Evolutionary conservation across 345 rosid genomes (phyloP).

Genomic region (Ceriops decandra): DNA sequence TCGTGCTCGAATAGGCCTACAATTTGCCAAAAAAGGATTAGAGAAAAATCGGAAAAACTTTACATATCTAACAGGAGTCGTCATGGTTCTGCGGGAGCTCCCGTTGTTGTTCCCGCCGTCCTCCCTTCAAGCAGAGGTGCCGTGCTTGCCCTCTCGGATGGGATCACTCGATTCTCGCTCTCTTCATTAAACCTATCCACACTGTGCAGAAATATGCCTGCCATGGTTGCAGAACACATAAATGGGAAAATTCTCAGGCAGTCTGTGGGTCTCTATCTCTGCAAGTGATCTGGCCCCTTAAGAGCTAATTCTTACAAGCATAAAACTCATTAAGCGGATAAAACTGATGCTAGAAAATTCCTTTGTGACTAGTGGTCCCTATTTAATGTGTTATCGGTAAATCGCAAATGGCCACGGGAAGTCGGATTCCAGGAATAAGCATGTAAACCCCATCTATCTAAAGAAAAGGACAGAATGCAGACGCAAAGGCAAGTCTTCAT

Average conservation of each 20-base stretch:
- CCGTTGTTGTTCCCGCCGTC: slow-evolving; percentile 19
- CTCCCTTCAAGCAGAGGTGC: slow-evolving; percentile 54
- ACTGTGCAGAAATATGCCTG: slow-evolving; percentile 70
- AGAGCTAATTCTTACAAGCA: background rate
- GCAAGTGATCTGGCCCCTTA: background rate
- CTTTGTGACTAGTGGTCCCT: no score
- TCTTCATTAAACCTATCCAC: slow-evolving; percentile 72
- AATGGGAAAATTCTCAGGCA: background rate
- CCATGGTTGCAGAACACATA: slow-evolving; percentile 3
- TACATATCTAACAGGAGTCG: background rate
- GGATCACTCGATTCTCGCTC: slow-evolving; percentile 28
- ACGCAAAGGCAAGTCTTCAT: no score
- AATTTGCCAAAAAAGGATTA: background rate
- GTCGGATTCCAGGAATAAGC: no score
- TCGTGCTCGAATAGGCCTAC: background rate
- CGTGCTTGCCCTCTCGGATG: slow-evolving; percentile 33
- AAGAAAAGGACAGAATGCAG: no score
- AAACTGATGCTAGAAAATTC: no score
- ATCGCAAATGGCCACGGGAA: no score
- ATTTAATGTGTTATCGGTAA: no score
- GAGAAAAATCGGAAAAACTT: background rate
- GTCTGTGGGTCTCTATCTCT: background rate
- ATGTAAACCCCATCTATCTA: no score
- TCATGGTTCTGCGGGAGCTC: slow-evolving; percentile 22
- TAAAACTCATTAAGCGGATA: background rate